A percentile compares a stretch with the other conserved stretches of the same genome.
Conservation (phyloP, 2,329 filamentous ascomycete genomes). For the Botrytis aclada region DNA sequence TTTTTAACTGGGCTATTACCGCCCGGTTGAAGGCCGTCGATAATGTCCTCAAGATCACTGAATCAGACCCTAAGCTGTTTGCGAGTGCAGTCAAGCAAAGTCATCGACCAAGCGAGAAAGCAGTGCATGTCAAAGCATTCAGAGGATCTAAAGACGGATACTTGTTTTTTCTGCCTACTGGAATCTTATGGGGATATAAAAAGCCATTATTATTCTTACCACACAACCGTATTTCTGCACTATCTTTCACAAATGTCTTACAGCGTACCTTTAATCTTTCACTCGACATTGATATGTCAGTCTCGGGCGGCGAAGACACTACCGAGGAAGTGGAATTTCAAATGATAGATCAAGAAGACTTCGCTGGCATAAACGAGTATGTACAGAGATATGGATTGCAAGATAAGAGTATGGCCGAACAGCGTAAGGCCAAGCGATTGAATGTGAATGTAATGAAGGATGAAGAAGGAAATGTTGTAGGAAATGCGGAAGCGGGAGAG, state of each 20-base stretch:
- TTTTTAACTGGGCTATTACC: slow-evolving; percentile 60
- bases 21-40: slow-evolving; percentile 50
- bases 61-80: slow-evolving; percentile 55
- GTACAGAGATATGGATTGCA: slow-evolving; percentile 59
- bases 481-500: slow-evolving; percentile 40
- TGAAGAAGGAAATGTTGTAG: slow-evolving; percentile 41
- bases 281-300: slow-evolving; percentile 53
- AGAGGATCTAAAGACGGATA: slow-evolving; percentile 67
- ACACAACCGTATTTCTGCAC: slow-evolving; percentile 55
- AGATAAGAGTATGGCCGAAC: slow-evolving; percentile 67
- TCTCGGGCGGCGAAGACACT: slow-evolving; percentile 41
- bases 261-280: slow-evolving; percentile 68
- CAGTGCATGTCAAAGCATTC: slow-evolving; percentile 64
- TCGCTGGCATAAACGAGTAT: slow-evolving; percentile 61
- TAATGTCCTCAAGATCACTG: slow-evolving; percentile 48
- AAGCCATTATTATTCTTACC: slow-evolving; percentile 65
- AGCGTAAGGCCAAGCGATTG: slow-evolving; percentile 61
- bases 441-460: slow-evolving; percentile 52
- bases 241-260: slow-evolving; percentile 66
- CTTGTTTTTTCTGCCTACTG: slow-evolving; percentile 63
- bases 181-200: slow-evolving; percentile 69
- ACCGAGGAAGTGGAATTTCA: slow-evolving; percentile 62
- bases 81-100: slow-evolving; percentile 55
- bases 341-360: slow-evolving; percentile 69
- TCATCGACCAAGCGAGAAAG: slow-evolving; percentile 57